These are phyloP conservation scores for Aspergillus asperescens DNA, from an alignment of 495 filamentous ascomycete genomes.

Conservation along the genomic window DNA sequence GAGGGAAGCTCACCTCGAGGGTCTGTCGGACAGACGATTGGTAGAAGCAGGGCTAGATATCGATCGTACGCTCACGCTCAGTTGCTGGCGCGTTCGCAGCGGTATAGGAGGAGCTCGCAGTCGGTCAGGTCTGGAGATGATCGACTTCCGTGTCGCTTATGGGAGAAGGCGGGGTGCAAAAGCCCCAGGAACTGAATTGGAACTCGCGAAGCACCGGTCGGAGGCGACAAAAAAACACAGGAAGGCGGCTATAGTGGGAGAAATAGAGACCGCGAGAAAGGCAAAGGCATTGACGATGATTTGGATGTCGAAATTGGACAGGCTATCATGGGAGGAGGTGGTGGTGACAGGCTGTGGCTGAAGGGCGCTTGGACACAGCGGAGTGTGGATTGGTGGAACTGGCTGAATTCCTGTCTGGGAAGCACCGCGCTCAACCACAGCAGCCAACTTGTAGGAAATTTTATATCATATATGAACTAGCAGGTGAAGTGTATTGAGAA, in stretches of 20 bases:
- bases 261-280: background rate
- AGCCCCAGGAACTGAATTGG: conserved; percentile 16
- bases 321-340: conserved; percentile 6
- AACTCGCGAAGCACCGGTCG: conserved; percentile 8
- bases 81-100: conserved; percentile 24
- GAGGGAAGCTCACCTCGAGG: conserved; percentile 17
- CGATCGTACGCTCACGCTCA: conserved; percentile 12
- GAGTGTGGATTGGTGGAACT: conserved; percentile 14
- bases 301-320: conserved; percentile 4
- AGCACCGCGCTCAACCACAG: background rate
- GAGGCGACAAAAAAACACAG: background rate
- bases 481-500: no score
- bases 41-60: conserved; percentile 4
- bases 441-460: background rate
- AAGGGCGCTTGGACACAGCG: conserved; percentile 21
- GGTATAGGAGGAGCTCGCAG: conserved; percentile 27
- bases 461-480: no score
- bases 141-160: conserved; percentile 45
- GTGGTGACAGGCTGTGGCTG: conserved; percentile 15
- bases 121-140: conserved; percentile 32
- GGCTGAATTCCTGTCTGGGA: background rate
- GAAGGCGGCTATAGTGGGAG: background rate
- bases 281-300: conserved; percentile 1
- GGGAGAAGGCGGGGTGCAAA: conserved; percentile 22
- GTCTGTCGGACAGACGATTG: conserved; percentile 11